Evolutionary conservation across 176 grass and related monocot species (phyloP), one percentile per base, ranked within the genome.

Genomic region (Urochloa ruziziensis): DNA sequence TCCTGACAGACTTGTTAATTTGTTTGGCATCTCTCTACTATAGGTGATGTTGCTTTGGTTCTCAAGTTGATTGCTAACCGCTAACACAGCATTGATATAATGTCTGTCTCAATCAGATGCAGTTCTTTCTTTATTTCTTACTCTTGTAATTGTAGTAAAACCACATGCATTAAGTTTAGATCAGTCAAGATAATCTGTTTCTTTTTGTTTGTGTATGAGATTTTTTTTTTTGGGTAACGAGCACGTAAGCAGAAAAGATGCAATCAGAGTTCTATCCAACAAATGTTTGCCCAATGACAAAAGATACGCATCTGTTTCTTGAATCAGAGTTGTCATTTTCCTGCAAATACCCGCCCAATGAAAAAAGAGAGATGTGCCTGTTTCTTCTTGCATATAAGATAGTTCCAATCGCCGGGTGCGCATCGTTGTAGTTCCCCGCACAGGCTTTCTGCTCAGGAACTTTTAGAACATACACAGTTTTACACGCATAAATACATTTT

Each of bases 1-100:
- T 98, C 28, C 72, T 98, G 47, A 94, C 91, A 34, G 96, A 98
- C 70, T 66, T 80, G 35, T 75, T 88, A 81, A 93, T 98, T 88
- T 91, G 77, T 58, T 65, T 95, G 15, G 66, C 88, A 66, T 88
- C 81, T 65, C 53, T 94, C 32, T 92, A 91, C 77, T 91, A 92
- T 62, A 80, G 58, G 62, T 94, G 77, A 93, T 24, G 21, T 65
- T 56, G 17, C 28, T 32, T 49, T 60, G 5, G 2, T 74, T 58
- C 39, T 40, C 12, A 8, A 16, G n/a, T 11, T 48, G n/a, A 74
- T 11, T 62, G 67, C 54, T 72, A 25, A 82, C 66, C 32, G 47
- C 7, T 37, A 80, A 23, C 43, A 67, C 14, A 62, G 10, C 30
- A 70, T 27, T 15, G 29, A 25, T 15, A 67, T 28, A 17, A 77